These are phyloP conservation scores for Thyridium curvatum DNA, from an alignment of 2,329 filamentous ascomycete species.

Conservation along the genomic window DNA sequence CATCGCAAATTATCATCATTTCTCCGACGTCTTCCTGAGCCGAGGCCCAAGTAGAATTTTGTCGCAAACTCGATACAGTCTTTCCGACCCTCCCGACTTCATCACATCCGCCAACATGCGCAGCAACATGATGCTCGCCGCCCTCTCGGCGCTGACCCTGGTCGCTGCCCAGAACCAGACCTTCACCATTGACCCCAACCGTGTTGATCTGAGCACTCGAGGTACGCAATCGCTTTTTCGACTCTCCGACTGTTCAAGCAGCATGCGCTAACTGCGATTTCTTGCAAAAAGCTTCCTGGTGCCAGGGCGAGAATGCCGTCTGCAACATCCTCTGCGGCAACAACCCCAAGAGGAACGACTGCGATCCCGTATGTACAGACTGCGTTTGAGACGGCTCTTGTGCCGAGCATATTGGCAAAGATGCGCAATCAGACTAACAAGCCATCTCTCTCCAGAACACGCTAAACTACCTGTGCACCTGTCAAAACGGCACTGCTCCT, in stretches of 20 bases:
- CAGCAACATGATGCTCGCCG: constrained; percentile 29
- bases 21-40: too few species aligned
- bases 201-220: constrained; percentile 23
- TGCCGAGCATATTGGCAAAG: background rate
- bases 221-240: constrained; percentile 25
- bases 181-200: constrained; percentile 36
- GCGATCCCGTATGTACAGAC: constrained; percentile 34
- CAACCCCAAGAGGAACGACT: constrained; percentile 32
- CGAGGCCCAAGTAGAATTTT: too few species aligned
- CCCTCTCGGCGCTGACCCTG: constrained; percentile 35
- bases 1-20: background rate
- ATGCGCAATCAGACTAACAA: constrained; percentile 5
- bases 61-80: background rate
- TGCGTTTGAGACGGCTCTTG: background rate
- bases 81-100: too few species aligned
- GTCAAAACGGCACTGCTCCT: constrained; percentile 41
- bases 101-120: constrained; percentile 28
- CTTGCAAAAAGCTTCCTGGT: constrained; percentile 41
- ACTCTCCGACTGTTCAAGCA: background rate
- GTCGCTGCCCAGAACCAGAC: constrained; percentile 35
- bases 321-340: constrained; percentile 41
- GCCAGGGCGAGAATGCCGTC: constrained; percentile 41
- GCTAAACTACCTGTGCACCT: constrained; percentile 42
- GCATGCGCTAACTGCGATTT: constrained; percentile 3
- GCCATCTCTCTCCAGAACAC: constrained; percentile 23